Percentiles rank a stretch among this genome's conserved stretches.
These are phyloP conservation scores for Casuarina glauca DNA, from an alignment of 306 rosid species.

Conservation along the genomic window DNA sequence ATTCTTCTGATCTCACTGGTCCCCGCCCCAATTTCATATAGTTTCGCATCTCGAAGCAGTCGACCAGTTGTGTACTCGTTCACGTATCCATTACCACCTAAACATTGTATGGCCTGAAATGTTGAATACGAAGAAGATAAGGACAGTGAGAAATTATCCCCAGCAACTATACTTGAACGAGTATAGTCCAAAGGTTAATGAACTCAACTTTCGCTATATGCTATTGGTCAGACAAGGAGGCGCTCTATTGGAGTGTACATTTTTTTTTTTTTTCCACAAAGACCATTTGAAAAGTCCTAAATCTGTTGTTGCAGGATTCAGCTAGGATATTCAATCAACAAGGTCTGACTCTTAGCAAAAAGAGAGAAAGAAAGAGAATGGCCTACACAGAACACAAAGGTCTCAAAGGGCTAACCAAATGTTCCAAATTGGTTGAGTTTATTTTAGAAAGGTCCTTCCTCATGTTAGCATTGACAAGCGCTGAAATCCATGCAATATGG, in stretches of 20 bases:
- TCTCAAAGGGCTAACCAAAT: too few relatives aligned
- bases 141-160: neutral
- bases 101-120: conserved; percentile 81
- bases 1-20: conserved; percentile 92
- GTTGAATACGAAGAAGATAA: conserved; percentile 14
- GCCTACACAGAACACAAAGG: too few relatives aligned
- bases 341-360: too few relatives aligned
- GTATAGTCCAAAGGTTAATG: neutral
- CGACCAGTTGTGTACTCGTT: conserved; percentile 89
- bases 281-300: too few relatives aligned
- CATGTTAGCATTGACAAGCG: too few relatives aligned
- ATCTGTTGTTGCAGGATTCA: too few relatives aligned
- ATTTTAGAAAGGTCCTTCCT: too few relatives aligned
- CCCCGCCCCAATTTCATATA: conserved; percentile 88
- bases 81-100: conserved; percentile 96
- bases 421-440: too few relatives aligned
- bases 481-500: neutral
- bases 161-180: neutral
- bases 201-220: neutral
- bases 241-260: neutral
- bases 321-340: too few relatives aligned
- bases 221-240: neutral
- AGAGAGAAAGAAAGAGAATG: too few relatives aligned
- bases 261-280: neutral
- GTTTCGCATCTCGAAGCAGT: conserved; percentile 84